These are phyloP conservation scores for Fusarium musae DNA, from an alignment of 2,329 filamentous ascomycete genomes.

Conservation along the genomic window DNA sequence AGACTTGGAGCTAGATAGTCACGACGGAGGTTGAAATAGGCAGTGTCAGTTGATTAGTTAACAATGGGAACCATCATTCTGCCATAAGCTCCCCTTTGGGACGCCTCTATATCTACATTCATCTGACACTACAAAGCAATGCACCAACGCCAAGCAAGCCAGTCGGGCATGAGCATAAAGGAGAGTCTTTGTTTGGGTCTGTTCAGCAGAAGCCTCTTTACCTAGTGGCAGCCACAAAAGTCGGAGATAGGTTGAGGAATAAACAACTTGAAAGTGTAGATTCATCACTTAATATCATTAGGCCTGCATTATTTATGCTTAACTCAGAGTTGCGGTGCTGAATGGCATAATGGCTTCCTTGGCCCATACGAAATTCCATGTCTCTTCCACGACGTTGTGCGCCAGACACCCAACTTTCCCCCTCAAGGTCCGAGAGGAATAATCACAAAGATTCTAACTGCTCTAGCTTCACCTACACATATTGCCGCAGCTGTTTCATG, in stretches of 20 bases:
- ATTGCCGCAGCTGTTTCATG: conserved; percentile 48
- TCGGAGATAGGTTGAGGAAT: too few relatives aligned
- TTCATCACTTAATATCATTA: not conserved
- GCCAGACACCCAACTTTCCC: conserved; percentile 12
- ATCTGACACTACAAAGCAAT: not conserved
- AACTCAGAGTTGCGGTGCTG: not conserved
- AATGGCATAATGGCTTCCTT: conserved; percentile 11
- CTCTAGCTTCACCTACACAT: conserved; percentile 42
- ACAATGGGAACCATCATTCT: not conserved
- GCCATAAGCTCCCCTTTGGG: not conserved
- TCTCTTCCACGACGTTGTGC: conserved; percentile 1
- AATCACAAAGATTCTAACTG: not conserved
- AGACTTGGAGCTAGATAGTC: not conserved
- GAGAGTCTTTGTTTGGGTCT: not conserved
- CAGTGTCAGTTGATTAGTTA: not conserved
- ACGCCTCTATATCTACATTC: not conserved
- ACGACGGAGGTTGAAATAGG: not conserved
- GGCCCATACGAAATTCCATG: conserved; percentile 5
- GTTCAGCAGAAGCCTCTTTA: not conserved
- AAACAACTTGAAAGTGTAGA: not conserved
- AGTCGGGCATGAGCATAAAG: not conserved
- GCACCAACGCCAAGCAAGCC: not conserved
- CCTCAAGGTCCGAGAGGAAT: conserved; percentile 8
- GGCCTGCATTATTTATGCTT: not conserved
- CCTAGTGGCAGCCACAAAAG: not conserved